A percentile compares a stretch with the other conserved stretches of the same genome.
These are phyloP conservation scores for Beverwykella pulmonaria DNA, from an alignment of 495 filamentous ascomycete genomes.

Conservation along the genomic window DNA sequence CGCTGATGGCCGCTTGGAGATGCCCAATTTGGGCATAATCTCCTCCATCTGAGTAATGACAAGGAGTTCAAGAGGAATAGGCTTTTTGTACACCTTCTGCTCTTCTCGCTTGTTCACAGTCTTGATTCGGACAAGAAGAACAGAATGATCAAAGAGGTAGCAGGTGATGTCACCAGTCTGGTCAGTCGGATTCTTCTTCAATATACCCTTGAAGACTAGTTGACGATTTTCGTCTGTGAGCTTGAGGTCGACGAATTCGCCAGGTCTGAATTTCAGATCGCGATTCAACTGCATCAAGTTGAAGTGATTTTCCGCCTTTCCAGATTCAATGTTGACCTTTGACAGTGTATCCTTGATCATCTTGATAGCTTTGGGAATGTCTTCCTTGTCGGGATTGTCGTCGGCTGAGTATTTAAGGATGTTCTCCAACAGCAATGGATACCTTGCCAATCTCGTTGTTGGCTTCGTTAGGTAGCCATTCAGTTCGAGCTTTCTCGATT, in stretches of 20 bases:
- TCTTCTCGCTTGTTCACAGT: slow-evolving; percentile 90
- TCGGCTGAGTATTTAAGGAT: slow-evolving; percentile 85
- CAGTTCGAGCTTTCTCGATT: slow-evolving; percentile 93
- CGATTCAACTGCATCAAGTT: slow-evolving; percentile 89
- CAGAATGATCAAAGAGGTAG: slow-evolving; percentile 94
- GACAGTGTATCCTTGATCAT: slow-evolving; percentile 85
- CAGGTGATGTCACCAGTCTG: slow-evolving; percentile 81
- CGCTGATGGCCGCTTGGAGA: slow-evolving; percentile 84
- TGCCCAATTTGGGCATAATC: slow-evolving; percentile 77
- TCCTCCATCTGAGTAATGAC: slow-evolving; percentile 97
- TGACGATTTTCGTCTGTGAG: slow-evolving; percentile 92
- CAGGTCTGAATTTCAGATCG: slow-evolving; percentile 82
- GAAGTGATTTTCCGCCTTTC: slow-evolving; percentile 97
- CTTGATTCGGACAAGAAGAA: slow-evolving; percentile 85
- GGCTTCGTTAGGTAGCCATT: slow-evolving; percentile 99
- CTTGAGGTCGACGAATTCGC: slow-evolving; percentile 90
- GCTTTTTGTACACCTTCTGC: slow-evolving; percentile 89
- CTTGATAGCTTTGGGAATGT: slow-evolving; percentile 83
- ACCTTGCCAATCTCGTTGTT: slow-evolving; percentile 92
- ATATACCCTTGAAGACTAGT: slow-evolving; percentile 84
- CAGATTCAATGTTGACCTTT: slow-evolving; percentile 90
- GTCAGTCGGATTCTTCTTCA: slow-evolving; percentile 90
- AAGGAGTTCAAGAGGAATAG: slow-evolving; percentile 91
- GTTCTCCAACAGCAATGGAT: slow-evolving; percentile 91
- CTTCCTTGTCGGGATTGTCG: slow-evolving; percentile 82